Evolutionary conservation across 2,329 filamentous ascomycete genomes (phyloP).

Genomic region (Endothia cerciana): DNA sequence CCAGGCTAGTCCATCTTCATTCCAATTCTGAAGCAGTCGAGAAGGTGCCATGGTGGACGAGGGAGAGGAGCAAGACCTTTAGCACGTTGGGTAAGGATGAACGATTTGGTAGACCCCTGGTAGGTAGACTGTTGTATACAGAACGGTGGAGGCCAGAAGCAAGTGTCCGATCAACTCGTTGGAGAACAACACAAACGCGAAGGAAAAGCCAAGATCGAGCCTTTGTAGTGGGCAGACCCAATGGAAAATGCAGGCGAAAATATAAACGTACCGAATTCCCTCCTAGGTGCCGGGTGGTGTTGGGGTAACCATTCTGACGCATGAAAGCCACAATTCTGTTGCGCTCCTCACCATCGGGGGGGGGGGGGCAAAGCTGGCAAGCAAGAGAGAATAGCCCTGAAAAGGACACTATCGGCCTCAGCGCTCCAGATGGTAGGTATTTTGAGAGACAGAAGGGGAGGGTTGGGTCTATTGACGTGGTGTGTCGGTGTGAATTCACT

Average conservation of each 20-base stretch:
- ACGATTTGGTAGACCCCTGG: not conserved
- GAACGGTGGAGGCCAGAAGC: not conserved
- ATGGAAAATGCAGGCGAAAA: not conserved
- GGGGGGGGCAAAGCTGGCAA: slow-evolving; percentile 11
- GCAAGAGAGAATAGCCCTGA: slow-evolving; percentile 33
- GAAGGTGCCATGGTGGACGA: not conserved
- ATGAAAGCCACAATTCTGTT: slow-evolving; percentile 28
- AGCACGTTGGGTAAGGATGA: not conserved
- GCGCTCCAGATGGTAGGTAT: slow-evolving; percentile 39
- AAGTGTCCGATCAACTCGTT: not conserved
- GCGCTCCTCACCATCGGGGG: slow-evolving; percentile 28
- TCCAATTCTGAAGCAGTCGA: slow-evolving; percentile 3
- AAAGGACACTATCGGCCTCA: slow-evolving; percentile 35
- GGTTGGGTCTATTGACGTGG: not conserved
- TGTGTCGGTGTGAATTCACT: not conserved
- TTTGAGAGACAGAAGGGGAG: slow-evolving; percentile 1
- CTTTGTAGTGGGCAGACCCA: not conserved
- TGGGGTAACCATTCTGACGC: slow-evolving; percentile 28
- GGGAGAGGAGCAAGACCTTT: not conserved
- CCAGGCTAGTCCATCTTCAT: slow-evolving; percentile 1
- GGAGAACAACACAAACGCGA: slow-evolving; percentile 8
- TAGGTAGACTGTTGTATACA: not conserved
- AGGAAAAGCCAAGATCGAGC: not conserved
- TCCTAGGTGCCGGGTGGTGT: slow-evolving; percentile 35
- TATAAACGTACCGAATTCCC: slow-evolving; percentile 32